Base-by-base conservation (phyloP, 306 rosid species). In the Gillenia trifoliata region DNA sequence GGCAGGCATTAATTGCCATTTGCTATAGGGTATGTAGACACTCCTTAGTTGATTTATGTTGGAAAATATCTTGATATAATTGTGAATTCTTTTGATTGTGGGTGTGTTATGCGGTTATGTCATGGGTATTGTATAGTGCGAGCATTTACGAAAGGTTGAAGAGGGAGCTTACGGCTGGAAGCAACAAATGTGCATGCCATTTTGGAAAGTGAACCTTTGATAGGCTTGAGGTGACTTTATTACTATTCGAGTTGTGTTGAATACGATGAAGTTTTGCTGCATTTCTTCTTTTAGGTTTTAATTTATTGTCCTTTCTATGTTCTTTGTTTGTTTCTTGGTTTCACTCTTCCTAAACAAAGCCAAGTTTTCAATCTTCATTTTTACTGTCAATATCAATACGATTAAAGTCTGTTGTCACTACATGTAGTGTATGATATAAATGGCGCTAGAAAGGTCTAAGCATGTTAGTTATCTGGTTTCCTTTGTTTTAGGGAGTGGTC, bases 151-250 rank as follows among this genome's bases (percentile, higher is more conserved):
- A 90, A 84, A 88, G 99, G 86, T 70, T 95, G 86, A 95, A 90
- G 81, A 82, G 98, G 84, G 99, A 95, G 84, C 97, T 95, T 71
- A 91, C 82, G 70, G 98, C 99, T 95, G 80, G 99, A 95, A 89
- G 99, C 99, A 74, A 97, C 99, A 81, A 95, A 95, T 73, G 99
- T 95, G 78, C 96, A 95, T 85, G 99, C 97, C 85, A 89, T 94
- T 79, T 84, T 94, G 84, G 97, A 94, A 81, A 90, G 89, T 29
- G 93, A 94, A 80, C 99, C 99, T 28, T 73, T 94, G 86, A 83
- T 94, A 57, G 95, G 92, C 69, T n/a, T n/a, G 93, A 89, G 88
- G 99, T 94, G 84, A 71, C 78, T 75, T 64, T 74, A 80, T 64
- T 60, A 3, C 56, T 73, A 33, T 74, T 64, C 54, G n/a, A 22